A percentile compares a stretch with the other conserved stretches of the same genome.
phyloP scores from a whole-genome alignment of 2,329 filamentous ascomycete species.

The Diplodia sapinea region DNA sequence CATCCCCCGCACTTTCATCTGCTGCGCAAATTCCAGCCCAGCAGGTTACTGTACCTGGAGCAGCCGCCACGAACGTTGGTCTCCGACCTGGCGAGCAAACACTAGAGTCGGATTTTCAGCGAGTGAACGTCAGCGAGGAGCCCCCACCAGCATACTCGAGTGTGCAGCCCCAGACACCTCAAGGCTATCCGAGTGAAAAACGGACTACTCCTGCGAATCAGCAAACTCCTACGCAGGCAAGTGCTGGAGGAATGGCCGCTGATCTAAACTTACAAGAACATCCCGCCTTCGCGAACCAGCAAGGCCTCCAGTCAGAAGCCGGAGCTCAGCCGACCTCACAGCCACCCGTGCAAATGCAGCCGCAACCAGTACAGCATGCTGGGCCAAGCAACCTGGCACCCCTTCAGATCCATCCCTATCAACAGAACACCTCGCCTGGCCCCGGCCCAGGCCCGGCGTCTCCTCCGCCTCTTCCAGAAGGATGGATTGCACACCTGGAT shows the following conservation, averaged over 20 bases:
- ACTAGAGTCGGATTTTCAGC: slow-evolving; percentile 85
- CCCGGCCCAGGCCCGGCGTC: slow-evolving; percentile 70
- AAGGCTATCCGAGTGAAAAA: slow-evolving; percentile 79
- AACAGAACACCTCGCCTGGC: slow-evolving; percentile 42
- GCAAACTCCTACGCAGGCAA: slow-evolving; percentile 39
- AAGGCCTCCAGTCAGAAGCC: slow-evolving; percentile 49
- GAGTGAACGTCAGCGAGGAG: slow-evolving; percentile 78
- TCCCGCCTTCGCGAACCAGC: slow-evolving; percentile 84
- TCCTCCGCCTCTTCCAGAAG: slow-evolving; percentile 91
- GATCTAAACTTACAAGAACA: slow-evolving; percentile 64
- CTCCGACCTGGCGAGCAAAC: slow-evolving; percentile 57
- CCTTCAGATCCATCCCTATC: slow-evolving; percentile 47
- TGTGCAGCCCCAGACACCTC: slow-evolving; percentile 59
- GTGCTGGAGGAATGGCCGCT: slow-evolving; percentile 39
- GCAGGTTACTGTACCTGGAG: slow-evolving; percentile 47
- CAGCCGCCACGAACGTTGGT: slow-evolving; percentile 4
- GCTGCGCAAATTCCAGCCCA: slow-evolving; percentile 41
- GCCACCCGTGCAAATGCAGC: slow-evolving; percentile 43
- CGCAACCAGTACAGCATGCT: slow-evolving; percentile 54
- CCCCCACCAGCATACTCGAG: slow-evolving; percentile 96
- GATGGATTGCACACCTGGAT: slow-evolving; percentile 97
- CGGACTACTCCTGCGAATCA: slow-evolving; percentile 55
- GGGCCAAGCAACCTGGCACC: slow-evolving; percentile 44
- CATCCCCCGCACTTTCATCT: slow-evolving; percentile 45
- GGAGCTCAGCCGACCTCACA: slow-evolving; percentile 54